phyloP scores from a whole-genome alignment of 192 early-diverging fungal species.

The Funneliformis mosseae region DNA sequence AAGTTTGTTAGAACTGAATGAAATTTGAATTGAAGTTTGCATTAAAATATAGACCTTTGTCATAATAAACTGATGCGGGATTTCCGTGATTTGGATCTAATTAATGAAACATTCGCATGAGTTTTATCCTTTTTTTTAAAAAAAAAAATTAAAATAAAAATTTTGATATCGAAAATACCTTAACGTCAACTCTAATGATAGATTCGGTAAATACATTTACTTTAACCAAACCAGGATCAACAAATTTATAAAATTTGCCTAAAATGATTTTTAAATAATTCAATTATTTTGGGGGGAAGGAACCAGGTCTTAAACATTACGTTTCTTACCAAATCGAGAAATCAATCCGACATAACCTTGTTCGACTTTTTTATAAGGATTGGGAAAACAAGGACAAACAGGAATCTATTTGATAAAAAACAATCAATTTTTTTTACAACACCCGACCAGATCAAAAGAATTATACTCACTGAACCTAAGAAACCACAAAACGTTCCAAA shows the following conservation, averaged over 20 bases:
- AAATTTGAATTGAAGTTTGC: neutral
- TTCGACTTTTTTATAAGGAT: conserved; percentile 66
- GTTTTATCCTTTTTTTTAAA: neutral
- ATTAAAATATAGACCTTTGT: conserved; percentile 60
- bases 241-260: conserved; percentile 42
- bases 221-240: conserved; percentile 60
- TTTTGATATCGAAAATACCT: neutral
- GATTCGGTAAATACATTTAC: conserved; percentile 55
- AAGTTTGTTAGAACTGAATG: neutral
- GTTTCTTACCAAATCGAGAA: conserved; percentile 65
- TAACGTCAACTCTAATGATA: conserved; percentile 51
- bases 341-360: conserved; percentile 76
- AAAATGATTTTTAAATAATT: neutral
- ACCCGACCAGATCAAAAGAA: neutral
- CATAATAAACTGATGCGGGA: conserved; percentile 75
- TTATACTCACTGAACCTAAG: conserved; percentile 44
- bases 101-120: neutral
- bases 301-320: conserved; percentile 39
- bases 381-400: conserved; percentile 54
- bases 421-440: neutral
- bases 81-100: conserved; percentile 52
- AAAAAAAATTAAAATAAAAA: neutral
- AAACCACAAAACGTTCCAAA: conserved; percentile 46
- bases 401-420: conserved; percentile 41
- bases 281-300: neutral